These are phyloP conservation scores for Leptomonas pyrrhocoris DNA, from an alignment of 208 protist genomes.

Conservation along the genomic window DNA sequence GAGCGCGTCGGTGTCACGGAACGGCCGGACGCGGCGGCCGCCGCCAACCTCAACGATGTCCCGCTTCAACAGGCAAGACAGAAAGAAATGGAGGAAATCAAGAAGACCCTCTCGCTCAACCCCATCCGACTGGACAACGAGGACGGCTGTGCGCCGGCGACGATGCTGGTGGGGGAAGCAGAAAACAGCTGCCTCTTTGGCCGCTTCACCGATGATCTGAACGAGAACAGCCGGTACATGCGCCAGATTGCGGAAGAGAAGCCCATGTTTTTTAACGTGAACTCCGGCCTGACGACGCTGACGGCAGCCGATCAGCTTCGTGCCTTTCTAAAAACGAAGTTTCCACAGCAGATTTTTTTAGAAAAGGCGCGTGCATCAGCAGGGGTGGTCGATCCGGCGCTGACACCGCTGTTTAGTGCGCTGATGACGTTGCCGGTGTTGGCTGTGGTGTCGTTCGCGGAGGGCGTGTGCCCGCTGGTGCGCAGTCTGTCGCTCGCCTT, in stretches of 20 bases:
- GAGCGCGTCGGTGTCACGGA: not conserved
- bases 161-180: constrained; percentile 20
- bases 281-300: constrained; percentile 20
- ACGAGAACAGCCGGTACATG: constrained; percentile 17
- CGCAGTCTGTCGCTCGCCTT: constrained; percentile 55
- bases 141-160: constrained; percentile 55
- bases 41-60: not conserved
- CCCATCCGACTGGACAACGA: constrained; percentile 42
- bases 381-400: not conserved
- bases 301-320: constrained; percentile 28
- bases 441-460: constrained; percentile 40
- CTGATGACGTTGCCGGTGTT: constrained; percentile 65
- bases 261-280: constrained; percentile 57
- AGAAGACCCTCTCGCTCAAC: not conserved
- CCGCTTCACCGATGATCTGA: constrained; percentile 33
- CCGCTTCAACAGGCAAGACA: not conserved
- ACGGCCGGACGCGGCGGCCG: not conserved
- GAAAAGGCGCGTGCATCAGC: constrained; percentile 13
- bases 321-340: constrained; percentile 29
- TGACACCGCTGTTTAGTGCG: constrained; percentile 21
- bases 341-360: constrained; percentile 28
- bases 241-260: constrained; percentile 8
- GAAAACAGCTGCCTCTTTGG: constrained; percentile 33
- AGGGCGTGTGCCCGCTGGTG: constrained; percentile 51
- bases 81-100: constrained; percentile 5